Percentiles rank a stretch among this genome's conserved stretches.
Conservation (phyloP, 805 yeast genomes). For the Hagleromyces aurorensis region DNA sequence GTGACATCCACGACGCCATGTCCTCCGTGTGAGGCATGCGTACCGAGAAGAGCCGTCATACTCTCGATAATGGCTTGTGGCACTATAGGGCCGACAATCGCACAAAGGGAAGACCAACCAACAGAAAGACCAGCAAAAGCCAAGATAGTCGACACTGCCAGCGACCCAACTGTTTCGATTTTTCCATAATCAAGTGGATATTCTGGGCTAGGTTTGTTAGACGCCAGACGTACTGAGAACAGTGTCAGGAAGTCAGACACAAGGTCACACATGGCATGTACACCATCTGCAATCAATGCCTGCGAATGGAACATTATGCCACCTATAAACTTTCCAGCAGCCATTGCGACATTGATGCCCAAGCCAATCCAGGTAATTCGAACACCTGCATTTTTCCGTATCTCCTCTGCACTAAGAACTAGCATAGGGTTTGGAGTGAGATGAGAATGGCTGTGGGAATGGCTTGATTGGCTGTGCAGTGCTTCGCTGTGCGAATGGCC, state of each 20-base stretch:
- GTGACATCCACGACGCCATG: slow-evolving; percentile 37
- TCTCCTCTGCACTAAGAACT: slow-evolving; percentile 36
- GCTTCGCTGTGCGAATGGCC: slow-evolving; percentile 9
- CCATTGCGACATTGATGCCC: slow-evolving; percentile 76
- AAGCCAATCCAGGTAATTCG: slow-evolving; percentile 91
- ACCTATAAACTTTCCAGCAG: slow-evolving; percentile 77
- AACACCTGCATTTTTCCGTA: slow-evolving; percentile 70
- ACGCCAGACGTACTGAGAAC: slow-evolving; percentile 75
- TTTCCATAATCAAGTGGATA: slow-evolving; percentile 92
- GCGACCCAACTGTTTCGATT: slow-evolving; percentile 84
- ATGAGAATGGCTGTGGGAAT: slow-evolving; percentile 32
- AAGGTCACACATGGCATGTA: slow-evolving; percentile 86
- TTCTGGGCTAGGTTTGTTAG: slow-evolving; percentile 44
- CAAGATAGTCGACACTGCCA: slow-evolving; percentile 77
- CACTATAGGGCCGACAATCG: slow-evolving; percentile 56
- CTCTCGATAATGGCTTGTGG: slow-evolving; percentile 56
- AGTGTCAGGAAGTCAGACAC: slow-evolving; percentile 84
- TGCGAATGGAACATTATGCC: slow-evolving; percentile 93
- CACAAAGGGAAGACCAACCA: slow-evolving; percentile 75
- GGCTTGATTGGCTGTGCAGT: too few species aligned
- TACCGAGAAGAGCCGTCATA: slow-evolving; percentile 31
- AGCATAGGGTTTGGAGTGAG: slow-evolving; percentile 29
- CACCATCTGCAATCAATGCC: slow-evolving; percentile 88
- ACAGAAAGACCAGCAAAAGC: slow-evolving; percentile 84
- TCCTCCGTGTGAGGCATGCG: slow-evolving; percentile 34